Conservation (phyloP, 2,329 filamentous ascomycete genomes). For the Cladosporium colombiae region DNA sequence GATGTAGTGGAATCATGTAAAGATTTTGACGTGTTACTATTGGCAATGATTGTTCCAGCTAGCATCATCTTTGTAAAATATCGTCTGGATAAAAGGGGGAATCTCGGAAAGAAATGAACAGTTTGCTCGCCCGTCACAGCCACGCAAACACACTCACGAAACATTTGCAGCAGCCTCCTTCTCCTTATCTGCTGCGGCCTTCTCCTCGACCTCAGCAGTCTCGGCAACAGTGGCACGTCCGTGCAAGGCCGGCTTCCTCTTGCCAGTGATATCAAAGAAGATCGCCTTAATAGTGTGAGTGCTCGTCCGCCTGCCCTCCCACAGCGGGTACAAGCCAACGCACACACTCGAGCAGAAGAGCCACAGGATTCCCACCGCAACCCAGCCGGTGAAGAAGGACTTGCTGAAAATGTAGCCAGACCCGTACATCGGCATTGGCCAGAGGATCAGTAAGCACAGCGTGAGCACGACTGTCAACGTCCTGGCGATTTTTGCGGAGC, state of each 20-base stretch:
- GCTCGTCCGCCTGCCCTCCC: conserved; percentile 72
- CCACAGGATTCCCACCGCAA: conserved; percentile 49
- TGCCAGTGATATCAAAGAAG: conserved; percentile 57
- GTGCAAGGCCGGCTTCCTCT: conserved; percentile 34
- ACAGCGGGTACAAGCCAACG: conserved; percentile 80
- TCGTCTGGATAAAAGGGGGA: not conserved
- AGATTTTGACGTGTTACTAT: not conserved
- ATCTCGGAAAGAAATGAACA: not conserved
- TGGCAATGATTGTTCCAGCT: not conserved
- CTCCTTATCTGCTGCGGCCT: not conserved
- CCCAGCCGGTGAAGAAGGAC: conserved; percentile 51
- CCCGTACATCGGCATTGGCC: conserved; percentile 55
- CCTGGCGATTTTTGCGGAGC: conserved; percentile 52
- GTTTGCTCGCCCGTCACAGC: not conserved
- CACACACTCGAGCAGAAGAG: conserved; percentile 64
- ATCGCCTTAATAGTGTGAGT: conserved; percentile 62
- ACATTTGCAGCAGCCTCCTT: conserved; percentile 1
- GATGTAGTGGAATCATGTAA: not conserved
- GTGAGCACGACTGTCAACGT: conserved; percentile 63
- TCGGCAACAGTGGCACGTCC: conserved; percentile 35
- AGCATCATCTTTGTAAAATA: not conserved
- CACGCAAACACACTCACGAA: not conserved
- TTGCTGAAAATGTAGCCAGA: conserved; percentile 50
- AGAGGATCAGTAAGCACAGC: conserved; percentile 48
- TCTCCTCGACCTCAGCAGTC: conserved; percentile 21